phyloP scores from a whole-genome alignment of 169 alveolate genomes.

The Plasmodium malariae region DNA sequence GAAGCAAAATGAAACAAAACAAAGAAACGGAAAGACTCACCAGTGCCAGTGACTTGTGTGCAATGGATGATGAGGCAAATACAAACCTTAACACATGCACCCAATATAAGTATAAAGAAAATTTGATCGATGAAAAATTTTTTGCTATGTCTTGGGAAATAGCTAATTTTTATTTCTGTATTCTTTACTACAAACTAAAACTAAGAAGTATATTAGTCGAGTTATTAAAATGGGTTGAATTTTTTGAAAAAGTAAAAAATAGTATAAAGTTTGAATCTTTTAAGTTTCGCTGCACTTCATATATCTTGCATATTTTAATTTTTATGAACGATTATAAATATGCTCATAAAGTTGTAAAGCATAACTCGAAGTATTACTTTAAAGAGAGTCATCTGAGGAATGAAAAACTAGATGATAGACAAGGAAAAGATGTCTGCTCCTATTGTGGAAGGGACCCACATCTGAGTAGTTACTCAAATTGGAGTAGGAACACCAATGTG shows the following conservation, averaged over 20 bases:
- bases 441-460: not conserved
- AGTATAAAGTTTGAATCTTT: not conserved
- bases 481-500: too few species aligned
- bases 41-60: not conserved
- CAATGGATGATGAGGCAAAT: not conserved
- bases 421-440: not conserved
- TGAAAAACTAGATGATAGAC: not conserved
- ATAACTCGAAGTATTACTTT: not conserved
- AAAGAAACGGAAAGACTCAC: not conserved
- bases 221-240: conserved; percentile 35
- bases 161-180: conserved; percentile 67
- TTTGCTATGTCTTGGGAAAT: conserved; percentile 70
- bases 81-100: not conserved
- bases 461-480: too few species aligned
- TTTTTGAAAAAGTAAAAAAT: conserved; percentile 21
- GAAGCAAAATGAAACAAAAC: not conserved
- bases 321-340: conserved; percentile 40
- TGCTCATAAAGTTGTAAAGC: conserved; percentile 37
- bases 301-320: conserved; percentile 36
- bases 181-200: conserved; percentile 57
- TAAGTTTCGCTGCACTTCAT: conserved; percentile 27
- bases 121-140: conserved; percentile 26
- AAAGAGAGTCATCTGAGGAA: not conserved
- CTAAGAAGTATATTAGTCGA: conserved; percentile 39
- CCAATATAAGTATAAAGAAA: not conserved